Evolutionary conservation across 129 eudicot species (phyloP), one percentile per base, ranked within the genome.

Genomic region (Chrysanthemum makinoi): DNA sequence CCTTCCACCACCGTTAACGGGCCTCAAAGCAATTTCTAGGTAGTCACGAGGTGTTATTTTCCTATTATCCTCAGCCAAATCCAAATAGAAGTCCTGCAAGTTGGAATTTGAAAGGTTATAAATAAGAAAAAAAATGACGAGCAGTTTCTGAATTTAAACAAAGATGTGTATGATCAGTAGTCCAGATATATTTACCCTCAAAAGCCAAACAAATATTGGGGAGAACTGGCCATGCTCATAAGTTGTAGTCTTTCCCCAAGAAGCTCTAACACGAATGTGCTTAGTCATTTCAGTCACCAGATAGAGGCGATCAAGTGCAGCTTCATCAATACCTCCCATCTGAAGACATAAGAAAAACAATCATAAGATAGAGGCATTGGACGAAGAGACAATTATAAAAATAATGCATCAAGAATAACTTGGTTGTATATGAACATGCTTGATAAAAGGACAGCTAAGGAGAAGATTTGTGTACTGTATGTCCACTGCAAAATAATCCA

Each of bases 321-420:
- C 95, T 81, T 95, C 99, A 74, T 95, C 99, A 76, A 95, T 95
- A 12, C 97, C 97, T 81, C 99, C 99, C 95, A 95, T 95, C 96
- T 93, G 78, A 54, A 71, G 46, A 33, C 11, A 75, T 10, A 58
- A 77, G 22, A 35, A 33, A 50, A 14, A 58, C 56, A 75, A 18
- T 54, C 17, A 51, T 9, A 28, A 57, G 19, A 74, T 52, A 13
- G 30, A 55, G 55, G 10, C 62, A 22, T 65, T 28, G 18, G 66
- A 44, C 22, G 68, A 49, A 11, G 33, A 72, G 66, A 24, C 10
- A 6, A 50, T 10, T 9, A 16, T 15, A 66, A 0, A 30, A 30
- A 17, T 16, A 2, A 53, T 0, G 11, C 26, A 44, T 56, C 63
- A 39, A 67, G 61, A 9, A 64, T 55, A 52, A 93, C 95, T 96